phyloP scores from a whole-genome alignment of 805 yeast genomes.

The Starmerella roubikii region DNA sequence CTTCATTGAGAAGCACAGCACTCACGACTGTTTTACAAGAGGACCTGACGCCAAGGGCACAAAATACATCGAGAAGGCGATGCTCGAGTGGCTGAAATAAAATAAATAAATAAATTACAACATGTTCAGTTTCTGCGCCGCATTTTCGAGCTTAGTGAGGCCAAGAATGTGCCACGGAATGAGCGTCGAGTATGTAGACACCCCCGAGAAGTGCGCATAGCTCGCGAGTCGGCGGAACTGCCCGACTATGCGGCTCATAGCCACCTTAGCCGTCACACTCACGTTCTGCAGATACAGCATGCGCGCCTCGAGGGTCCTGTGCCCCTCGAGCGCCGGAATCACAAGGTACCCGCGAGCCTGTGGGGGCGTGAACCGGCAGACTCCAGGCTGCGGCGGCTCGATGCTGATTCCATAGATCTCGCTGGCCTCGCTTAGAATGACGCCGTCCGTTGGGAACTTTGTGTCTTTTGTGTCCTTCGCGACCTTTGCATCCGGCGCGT shows the following conservation, averaged over 20 bases:
- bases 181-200: conserved; percentile 22
- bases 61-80: conserved; percentile 4
- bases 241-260: conserved; percentile 25
- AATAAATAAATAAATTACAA: background rate
- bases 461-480: background rate
- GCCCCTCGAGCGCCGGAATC: conserved; percentile 9
- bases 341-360: conserved; percentile 17
- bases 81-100: conserved; percentile 11
- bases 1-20: conserved; percentile 16
- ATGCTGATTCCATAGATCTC: conserved; percentile 15
- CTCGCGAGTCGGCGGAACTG: conserved; percentile 29
- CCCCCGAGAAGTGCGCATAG: conserved; percentile 26
- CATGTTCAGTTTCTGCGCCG: conserved; percentile 12
- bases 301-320: conserved; percentile 11
- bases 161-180: conserved; percentile 30
- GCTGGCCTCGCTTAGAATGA: conserved; percentile 10
- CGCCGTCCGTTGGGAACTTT: conserved; percentile 5
- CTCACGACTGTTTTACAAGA: conserved; percentile 19
- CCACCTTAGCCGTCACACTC: conserved; percentile 9
- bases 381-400: conserved; percentile 8
- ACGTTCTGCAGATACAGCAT: conserved; percentile 6
- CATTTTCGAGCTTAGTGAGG: conserved; percentile 14
- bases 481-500: background rate
- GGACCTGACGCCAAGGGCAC: conserved; percentile 14
- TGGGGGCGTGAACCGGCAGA: conserved; percentile 10